Percentiles rank a stretch among this genome's conserved stretches.
Conservation (phyloP, 768 basidiomycete species). For the Amanita polypyramis region DNA sequence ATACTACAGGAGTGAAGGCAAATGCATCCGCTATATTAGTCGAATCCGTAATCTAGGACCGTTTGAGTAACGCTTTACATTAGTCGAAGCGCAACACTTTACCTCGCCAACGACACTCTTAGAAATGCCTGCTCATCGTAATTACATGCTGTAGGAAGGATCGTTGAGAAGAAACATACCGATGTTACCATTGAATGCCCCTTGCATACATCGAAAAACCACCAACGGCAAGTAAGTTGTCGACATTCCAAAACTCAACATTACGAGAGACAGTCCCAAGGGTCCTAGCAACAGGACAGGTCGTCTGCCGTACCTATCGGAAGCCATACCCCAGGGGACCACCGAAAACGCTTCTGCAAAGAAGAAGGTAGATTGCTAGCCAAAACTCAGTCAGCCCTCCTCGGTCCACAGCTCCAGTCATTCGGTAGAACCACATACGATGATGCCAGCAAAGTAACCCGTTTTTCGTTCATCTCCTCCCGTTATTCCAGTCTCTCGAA, state of each 20-base stretch:
- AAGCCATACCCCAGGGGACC: conserved; percentile 33
- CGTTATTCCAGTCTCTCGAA: conserved; percentile 25
- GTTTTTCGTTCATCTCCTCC: conserved; percentile 25
- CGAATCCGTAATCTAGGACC: conserved; percentile 29
- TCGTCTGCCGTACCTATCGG: conserved; percentile 31
- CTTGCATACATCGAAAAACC: conserved; percentile 9
- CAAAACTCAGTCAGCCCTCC: neutral
- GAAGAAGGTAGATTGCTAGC: conserved; percentile 37
- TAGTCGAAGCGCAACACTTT: neutral
- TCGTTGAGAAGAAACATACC: conserved; percentile 14
- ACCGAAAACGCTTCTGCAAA: conserved; percentile 31
- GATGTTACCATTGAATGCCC: conserved; percentile 1
- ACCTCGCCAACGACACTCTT: neutral
- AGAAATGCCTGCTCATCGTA: neutral
- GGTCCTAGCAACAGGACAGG: conserved; percentile 35
- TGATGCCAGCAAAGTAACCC: conserved; percentile 31
- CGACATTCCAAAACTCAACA: conserved; percentile 32
- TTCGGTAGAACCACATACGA: conserved; percentile 20
- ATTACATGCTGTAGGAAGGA: conserved; percentile 19
- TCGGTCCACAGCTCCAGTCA: too few relatives aligned
- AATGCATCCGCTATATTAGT: conserved; percentile 30
- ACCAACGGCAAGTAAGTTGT: conserved; percentile 25
- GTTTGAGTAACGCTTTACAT: conserved; percentile 15
- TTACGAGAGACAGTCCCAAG: conserved; percentile 27
- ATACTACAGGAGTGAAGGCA: conserved; percentile 23